Conservation (phyloP, 2,329 filamentous ascomycete genomes). For the Ophiostoma ulmi region DNA sequence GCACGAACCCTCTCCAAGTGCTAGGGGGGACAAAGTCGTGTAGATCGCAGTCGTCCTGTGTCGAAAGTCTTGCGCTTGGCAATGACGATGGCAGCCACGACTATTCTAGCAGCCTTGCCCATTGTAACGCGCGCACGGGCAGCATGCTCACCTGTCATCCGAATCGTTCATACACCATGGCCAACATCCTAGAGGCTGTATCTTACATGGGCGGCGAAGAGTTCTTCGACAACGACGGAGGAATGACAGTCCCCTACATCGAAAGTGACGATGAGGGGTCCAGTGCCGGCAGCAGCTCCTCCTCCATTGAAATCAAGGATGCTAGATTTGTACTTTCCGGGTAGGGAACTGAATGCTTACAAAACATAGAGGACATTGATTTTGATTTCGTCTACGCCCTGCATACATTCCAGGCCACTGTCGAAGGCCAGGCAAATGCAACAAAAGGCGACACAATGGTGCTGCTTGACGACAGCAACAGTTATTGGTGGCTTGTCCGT, state of each 20-base stretch:
- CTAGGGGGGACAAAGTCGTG: neutral
- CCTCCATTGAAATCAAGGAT: constrained; percentile 49
- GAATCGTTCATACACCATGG: neutral
- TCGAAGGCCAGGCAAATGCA: constrained; percentile 96
- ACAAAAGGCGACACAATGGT: constrained; percentile 99
- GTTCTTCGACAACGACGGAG: constrained; percentile 14
- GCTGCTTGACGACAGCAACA: constrained; percentile 94
- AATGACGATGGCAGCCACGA: neutral
- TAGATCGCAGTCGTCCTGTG: neutral
- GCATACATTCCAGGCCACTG: constrained; percentile 95
- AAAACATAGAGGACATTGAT: constrained; percentile 93
- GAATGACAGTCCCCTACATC: constrained; percentile 27
- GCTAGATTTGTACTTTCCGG: constrained; percentile 63
- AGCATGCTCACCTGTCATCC: neutral
- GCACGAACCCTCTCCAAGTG: constrained; percentile 7
- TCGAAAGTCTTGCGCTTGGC: neutral
- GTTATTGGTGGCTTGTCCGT: constrained; percentile 98
- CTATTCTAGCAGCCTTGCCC: neutral
- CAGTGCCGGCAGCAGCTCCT: constrained; percentile 57
- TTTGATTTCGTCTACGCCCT: constrained; percentile 99
- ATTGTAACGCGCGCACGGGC: neutral
- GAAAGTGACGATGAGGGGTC: constrained; percentile 28
- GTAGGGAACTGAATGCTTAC: constrained; percentile 81
- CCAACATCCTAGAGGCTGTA: neutral
- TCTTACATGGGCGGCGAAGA: neutral